These are phyloP conservation scores for Diaporthe velutina DNA, from an alignment of 2,329 filamentous ascomycete genomes.

Conservation along the genomic window DNA sequence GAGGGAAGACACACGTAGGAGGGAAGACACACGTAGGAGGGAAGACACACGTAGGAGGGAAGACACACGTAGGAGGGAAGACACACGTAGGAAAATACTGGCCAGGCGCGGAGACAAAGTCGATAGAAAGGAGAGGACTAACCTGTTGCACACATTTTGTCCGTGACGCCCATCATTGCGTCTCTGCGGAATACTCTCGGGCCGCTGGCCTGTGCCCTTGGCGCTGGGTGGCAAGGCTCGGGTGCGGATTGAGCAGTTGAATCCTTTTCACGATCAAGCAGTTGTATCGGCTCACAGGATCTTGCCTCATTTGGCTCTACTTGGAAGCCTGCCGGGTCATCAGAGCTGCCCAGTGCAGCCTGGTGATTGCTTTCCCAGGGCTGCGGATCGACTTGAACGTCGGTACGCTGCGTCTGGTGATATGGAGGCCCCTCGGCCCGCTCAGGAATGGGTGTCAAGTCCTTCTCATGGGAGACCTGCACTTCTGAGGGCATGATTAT, in stretches of 20 bases:
- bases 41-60: too few relatives aligned
- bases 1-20: too few relatives aligned
- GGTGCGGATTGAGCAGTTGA: not conserved
- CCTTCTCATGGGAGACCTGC: constrained; percentile 62
- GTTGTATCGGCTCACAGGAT: constrained; percentile 46
- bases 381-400: constrained; percentile 32
- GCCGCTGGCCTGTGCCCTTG: constrained; percentile 46
- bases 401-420: not conserved
- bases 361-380: constrained; percentile 40
- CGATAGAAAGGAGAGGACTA: constrained; percentile 46
- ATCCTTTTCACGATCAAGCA: constrained; percentile 35
- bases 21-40: too few relatives aligned
- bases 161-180: constrained; percentile 74
- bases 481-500: constrained; percentile 71
- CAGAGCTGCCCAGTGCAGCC: not conserved
- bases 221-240: not conserved
- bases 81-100: not conserved
- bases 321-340: constrained; percentile 9
- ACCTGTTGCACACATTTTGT: constrained; percentile 77
- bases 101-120: not conserved
- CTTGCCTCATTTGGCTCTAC: constrained; percentile 49
- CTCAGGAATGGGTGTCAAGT: constrained; percentile 29
- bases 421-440: constrained; percentile 28
- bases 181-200: constrained; percentile 55
- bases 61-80: too few relatives aligned